Evolutionary conservation across 306 rosid species (phyloP), one percentile per base, ranked within the genome.

Genomic region (Sesbania bispinosa): DNA sequence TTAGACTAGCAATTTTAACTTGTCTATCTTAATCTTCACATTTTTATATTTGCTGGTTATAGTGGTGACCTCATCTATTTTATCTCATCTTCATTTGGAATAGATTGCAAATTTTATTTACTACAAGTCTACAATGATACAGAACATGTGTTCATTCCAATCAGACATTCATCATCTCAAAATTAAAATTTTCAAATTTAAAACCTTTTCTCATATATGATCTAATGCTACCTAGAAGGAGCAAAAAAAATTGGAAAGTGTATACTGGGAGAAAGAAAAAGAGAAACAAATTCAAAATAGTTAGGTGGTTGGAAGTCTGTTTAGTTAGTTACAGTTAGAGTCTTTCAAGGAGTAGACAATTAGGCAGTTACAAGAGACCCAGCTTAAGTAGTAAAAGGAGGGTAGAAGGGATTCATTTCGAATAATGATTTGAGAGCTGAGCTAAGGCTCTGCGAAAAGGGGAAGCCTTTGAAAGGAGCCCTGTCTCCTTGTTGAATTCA

Each of bases 1-100:
- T 91, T 81, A 65, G 79, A 48, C 24, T 69, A 14, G 32, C 53
- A 47, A 52, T 73, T 73, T 58, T 71, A 38, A 51, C 33, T 30
- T 66, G 59, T 68, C 46, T 48, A 32, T 51, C 41, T 61, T 42
- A 6, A 57, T 75, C 39, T 45, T 58, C 10, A 8, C 36, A 23
- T 35, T 52, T 42, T 63, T 58, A 38, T 58, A n/a, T 52, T 10
- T 69, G 62, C 54, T 62, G 75, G 68, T 61, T 16, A 54, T 55
- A n/a, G 6, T 64, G 13, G 57, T 15, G 46, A 38, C 10, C 14
- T 48, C 32, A 43, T 67, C 62, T 54, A 5, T 71, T 8, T 59
- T 67, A 8, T 41, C 70, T 35, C 54, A 65, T 24, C 57, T 10
- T 81, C 67, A 52, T 43, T 58, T 48, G 36, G 77, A 39, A 55